These are phyloP conservation scores for Alnus glutinosa DNA, from an alignment of 306 rosid genomes.

Conservation along the genomic window DNA sequence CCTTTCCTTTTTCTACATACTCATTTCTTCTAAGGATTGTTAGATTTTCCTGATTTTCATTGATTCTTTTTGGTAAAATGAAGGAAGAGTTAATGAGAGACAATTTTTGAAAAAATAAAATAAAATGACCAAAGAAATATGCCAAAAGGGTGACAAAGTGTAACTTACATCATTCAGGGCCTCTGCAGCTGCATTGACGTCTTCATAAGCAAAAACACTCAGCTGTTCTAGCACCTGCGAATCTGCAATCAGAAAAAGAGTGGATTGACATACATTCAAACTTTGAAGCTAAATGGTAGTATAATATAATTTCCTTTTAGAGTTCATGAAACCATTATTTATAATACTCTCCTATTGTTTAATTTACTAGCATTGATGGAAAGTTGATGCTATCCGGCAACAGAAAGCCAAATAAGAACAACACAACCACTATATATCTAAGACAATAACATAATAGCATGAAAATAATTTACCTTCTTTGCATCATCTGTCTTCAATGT, in stretches of 20 bases:
- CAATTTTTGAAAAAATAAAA: too few relatives aligned
- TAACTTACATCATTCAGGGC: conserved; percentile 75
- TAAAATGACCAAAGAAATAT: neutral
- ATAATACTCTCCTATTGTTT: neutral
- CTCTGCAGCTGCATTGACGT: conserved; percentile 83
- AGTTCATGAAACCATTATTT: neutral
- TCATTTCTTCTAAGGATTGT: too few relatives aligned
- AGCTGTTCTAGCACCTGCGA: conserved; percentile 74
- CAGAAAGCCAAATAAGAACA: conserved; percentile 2
- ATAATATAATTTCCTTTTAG: neutral
- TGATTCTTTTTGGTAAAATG: too few relatives aligned
- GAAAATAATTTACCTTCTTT: conserved; percentile 60
- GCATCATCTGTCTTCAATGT: conserved; percentile 61
- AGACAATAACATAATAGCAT: conserved; percentile 17
- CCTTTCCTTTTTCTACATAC: too few relatives aligned
- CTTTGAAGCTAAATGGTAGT: neutral
- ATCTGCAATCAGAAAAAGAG: conserved; percentile 13
- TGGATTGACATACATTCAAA: neutral
- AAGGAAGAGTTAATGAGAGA: too few relatives aligned
- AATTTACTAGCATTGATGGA: conserved; percentile 1
- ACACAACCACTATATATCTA: conserved; percentile 11
- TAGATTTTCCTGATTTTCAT: too few relatives aligned
- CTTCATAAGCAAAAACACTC: conserved; percentile 76
- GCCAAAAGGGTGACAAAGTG: conserved; percentile 11
- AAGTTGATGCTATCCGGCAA: neutral